Evolutionary conservation across 192 early-diverging fungal genomes (phyloP).

Genomic region (Entomortierella lignicola): DNA sequence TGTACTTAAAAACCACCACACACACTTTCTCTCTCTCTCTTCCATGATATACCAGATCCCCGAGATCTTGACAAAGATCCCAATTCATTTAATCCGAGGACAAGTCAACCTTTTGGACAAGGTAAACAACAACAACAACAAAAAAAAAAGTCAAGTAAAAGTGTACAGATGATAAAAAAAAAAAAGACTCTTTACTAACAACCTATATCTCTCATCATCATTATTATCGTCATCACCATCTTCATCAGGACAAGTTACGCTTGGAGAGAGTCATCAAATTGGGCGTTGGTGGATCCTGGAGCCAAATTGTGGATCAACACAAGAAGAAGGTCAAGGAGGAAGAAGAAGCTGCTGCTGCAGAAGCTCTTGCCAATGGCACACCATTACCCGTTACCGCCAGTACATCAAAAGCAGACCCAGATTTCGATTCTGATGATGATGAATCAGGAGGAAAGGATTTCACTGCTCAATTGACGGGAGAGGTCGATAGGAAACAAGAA

Average conservation of each 20-base stretch:
- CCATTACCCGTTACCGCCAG: conserved; percentile 8
- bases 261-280: conserved; percentile 54
- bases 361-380: conserved; percentile 42
- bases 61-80: conserved; percentile 57
- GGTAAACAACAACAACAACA: too few relatives aligned
- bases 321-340: conserved; percentile 54
- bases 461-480: conserved; percentile 45
- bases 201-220: too few relatives aligned
- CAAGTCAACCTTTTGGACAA: conserved; percentile 56
- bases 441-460: conserved; percentile 23
- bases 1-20: too few relatives aligned
- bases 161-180: too few relatives aligned
- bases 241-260: conserved; percentile 53
- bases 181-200: too few relatives aligned
- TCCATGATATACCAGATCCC: too few relatives aligned
- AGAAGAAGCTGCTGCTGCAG: conserved; percentile 33
- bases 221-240: not conserved
- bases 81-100: conserved; percentile 60
- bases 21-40: too few relatives aligned
- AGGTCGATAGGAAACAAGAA: conserved; percentile 54
- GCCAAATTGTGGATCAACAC: conserved; percentile 50
- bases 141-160: too few relatives aligned
- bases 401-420: conserved; percentile 3
- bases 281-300: conserved; percentile 52
- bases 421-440: conserved; percentile 34